Evolutionary conservation across 2,329 filamentous ascomycete species (phyloP).

Genomic region (Ceratocystis eucalypticola): DNA sequence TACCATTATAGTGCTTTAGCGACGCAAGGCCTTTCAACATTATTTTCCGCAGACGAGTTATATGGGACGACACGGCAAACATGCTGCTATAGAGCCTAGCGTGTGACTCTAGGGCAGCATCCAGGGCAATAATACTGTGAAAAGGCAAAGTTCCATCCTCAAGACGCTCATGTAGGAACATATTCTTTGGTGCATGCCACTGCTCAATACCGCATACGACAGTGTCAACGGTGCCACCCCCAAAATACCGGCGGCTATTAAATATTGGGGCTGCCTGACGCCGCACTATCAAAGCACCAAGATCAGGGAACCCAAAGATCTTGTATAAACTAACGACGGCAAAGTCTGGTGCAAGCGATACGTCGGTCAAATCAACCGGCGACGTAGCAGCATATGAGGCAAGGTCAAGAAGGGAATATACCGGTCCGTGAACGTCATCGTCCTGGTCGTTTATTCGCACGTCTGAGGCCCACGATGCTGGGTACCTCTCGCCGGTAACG

Average conservation of each 20-base stretch:
- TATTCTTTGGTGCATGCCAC: constrained; percentile 27
- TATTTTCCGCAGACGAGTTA: constrained; percentile 46
- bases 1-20: constrained; percentile 57
- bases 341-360: constrained; percentile 43
- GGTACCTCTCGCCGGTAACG: constrained; percentile 51
- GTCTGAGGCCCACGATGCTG: constrained; percentile 39
- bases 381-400: constrained; percentile 52
- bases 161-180: constrained; percentile 40
- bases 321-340: constrained; percentile 50
- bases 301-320: constrained; percentile 53
- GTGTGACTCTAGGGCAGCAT: constrained; percentile 45
- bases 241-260: constrained; percentile 47
- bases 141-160: constrained; percentile 57
- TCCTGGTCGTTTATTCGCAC: constrained; percentile 24
- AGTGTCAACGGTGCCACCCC: constrained; percentile 52
- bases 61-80: constrained; percentile 55
- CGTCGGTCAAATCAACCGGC: constrained; percentile 41
- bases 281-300: constrained; percentile 47
- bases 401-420: constrained; percentile 46
- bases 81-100: constrained; percentile 43
- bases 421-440: constrained; percentile 14
- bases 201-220: constrained; percentile 28
- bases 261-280: constrained; percentile 42
- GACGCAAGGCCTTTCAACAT: constrained; percentile 44
- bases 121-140: constrained; percentile 49